Evolutionary conservation across 441 rosid species (phyloP).

Genomic region (Erodium trifolium): DNA sequence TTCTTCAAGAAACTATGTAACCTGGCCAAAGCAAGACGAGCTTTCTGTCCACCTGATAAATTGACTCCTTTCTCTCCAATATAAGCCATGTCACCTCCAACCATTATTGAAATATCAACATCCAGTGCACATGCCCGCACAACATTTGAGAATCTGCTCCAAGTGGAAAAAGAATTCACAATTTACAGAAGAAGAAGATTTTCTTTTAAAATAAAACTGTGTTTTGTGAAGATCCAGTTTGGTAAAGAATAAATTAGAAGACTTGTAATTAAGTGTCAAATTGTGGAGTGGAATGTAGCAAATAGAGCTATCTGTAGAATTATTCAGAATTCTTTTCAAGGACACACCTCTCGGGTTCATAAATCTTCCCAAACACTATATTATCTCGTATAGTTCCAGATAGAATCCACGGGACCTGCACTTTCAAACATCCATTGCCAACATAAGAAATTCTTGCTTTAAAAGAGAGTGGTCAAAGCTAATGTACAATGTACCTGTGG

Average conservation of each 20-base stretch:
- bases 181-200: conserved; percentile 5
- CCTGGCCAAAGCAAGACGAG: conserved; percentile 98
- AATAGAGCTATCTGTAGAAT: not conserved
- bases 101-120: conserved; percentile 71
- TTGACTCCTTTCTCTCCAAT: conserved; percentile 86
- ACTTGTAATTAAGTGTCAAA: not conserved
- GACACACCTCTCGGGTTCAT: conserved; percentile 56
- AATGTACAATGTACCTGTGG: conserved; percentile 61
- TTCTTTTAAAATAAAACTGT: conserved; percentile 2
- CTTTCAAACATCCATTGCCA: conserved; percentile 18
- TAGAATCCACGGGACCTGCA: conserved; percentile 86
- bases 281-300: not conserved
- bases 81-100: conserved; percentile 75
- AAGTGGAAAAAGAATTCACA: conserved; percentile 15
- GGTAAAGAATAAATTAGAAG: not conserved
- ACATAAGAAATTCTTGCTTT: conserved; percentile 18
- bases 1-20: conserved; percentile 21
- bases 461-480: conserved; percentile 13
- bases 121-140: conserved; percentile 73
- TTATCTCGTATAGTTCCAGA: conserved; percentile 87
- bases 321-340: not conserved
- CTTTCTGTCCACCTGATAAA: conserved; percentile 96
- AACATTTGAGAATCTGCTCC: conserved; percentile 55
- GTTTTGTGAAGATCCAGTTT: not conserved
- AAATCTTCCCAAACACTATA: conserved; percentile 59